Evolutionary conservation across 2,329 filamentous ascomycete species (phyloP), one percentile per base, ranked within the genome.

Genomic region (Fusarium sp.): DNA sequence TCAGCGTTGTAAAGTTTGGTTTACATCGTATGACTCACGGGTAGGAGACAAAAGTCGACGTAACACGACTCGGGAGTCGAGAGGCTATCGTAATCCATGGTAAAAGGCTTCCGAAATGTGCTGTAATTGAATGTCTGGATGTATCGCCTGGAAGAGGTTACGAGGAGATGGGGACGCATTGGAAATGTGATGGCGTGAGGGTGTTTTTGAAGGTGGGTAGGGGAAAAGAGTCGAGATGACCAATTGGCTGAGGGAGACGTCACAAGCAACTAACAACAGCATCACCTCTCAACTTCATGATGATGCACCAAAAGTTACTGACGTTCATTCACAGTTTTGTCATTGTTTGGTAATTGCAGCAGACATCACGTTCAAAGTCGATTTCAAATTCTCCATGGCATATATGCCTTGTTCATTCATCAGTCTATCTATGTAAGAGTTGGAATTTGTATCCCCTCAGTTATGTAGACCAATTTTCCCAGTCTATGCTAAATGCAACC

Each of bases 21-120:
- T 27, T 27, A 22, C n/a, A 29, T 4, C 16, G 18, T 8, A 18
- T 37, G 37, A 84, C 89, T 69, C 80, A 94, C 92, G 2, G 95
- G 95, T 71, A 98, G 93, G 75, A 98, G 87, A 83, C 95, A 98
- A 82, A 98, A 98, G 84, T 98, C 95, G 67, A 93, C 95, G 64
- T 93, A 94, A 84, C 94, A 97, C 67, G 91, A 86, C 65, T 89
- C 86, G 5, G 95, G 95, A 1, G 94, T 96, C 33, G 88, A 78
- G 64, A 92, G 80, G 45, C 81, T 81, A 31, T 82, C 79, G 82
- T 89, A 90, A 74, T 88, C 84, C 82, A 85, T 85, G 20, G 22
- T 39, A 6, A 67, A 59, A 2, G 14, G 5, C 5, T 65, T 33
- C 33, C 13, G 14, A 16, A 22, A 10, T 29, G 35, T 37, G 11